Percentiles rank a stretch among this genome's conserved stretches.
phyloP scores from a whole-genome alignment of 2,329 filamentous ascomycete species.

The Verticillium nubilum region DNA sequence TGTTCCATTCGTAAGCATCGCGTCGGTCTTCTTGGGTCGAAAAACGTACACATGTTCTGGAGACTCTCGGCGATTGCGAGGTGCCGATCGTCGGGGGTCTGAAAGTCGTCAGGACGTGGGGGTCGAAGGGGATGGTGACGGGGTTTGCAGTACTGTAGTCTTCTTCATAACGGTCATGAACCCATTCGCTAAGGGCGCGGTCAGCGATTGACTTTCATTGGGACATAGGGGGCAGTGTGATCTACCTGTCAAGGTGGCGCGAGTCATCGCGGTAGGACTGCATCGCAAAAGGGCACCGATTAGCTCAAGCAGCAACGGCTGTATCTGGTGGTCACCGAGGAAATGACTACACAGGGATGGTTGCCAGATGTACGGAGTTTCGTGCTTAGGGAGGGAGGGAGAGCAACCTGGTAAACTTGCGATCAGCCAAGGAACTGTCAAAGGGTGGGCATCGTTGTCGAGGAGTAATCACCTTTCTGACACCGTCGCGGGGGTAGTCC shows the following conservation, averaged over 20 bases:
- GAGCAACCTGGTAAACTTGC: slow-evolving; percentile 8
- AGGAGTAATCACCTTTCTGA: slow-evolving; percentile 70
- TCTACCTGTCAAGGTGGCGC: slow-evolving; percentile 66
- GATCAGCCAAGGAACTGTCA: slow-evolving; percentile 6
- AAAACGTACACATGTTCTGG: slow-evolving; percentile 30
- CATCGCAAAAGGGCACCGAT: slow-evolving; percentile 33
- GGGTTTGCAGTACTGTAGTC: slow-evolving; percentile 41
- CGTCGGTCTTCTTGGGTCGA: background rate
- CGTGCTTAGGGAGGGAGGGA: slow-evolving; percentile 12
- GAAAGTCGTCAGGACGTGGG: slow-evolving; percentile 8
- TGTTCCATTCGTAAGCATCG: slow-evolving; percentile 2
- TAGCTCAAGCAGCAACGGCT: slow-evolving; percentile 20
- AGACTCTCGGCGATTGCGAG: slow-evolving; percentile 36
- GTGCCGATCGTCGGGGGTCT: slow-evolving; percentile 36
- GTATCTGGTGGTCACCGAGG: background rate
- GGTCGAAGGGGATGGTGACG: background rate
- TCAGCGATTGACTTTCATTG: background rate
- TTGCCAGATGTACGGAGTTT: background rate
- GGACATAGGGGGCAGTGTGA: slow-evolving; percentile 10
- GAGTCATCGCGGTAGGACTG: slow-evolving; percentile 59
- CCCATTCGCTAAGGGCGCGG: slow-evolving; percentile 66
- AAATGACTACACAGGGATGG: background rate
- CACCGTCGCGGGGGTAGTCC: slow-evolving; percentile 69
- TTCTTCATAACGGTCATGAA: slow-evolving; percentile 85
- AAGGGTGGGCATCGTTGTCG: background rate